Evolutionary conservation across 768 basidiomycete genomes (phyloP), one percentile per base, ranked within the genome.

Genomic region (Lactarius indigo): DNA sequence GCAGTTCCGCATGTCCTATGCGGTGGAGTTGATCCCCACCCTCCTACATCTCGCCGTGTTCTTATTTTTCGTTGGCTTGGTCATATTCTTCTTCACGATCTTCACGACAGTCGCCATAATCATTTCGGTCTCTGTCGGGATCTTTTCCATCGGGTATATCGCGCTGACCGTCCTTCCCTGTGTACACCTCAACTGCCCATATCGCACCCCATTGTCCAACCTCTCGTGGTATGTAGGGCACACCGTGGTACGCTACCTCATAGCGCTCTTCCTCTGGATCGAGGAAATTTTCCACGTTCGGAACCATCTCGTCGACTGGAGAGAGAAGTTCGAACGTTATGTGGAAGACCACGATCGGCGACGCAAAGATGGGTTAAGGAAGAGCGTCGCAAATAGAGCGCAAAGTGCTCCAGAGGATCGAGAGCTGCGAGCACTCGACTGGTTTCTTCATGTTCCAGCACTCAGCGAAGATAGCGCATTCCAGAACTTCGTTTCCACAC

Each of bases 1-100:
- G 26, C n/a, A 9, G 20, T 68, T 44, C 33, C 12, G 59, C n/a
- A 41, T 56, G 55, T 18, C 33, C 31, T 17, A 18, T 30, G 56
- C 61, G 9, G 64, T 69, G 26, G 64, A 69, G 33, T 12, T 20
- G 20, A 50, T 47, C 8, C 59, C 64, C 31, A 30, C 59, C 15
- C 64, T 68, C 42, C 64, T 68, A 6, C 68, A 68, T 37, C 28
- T 65, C 42, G 54, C 68, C 5, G 31, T 68, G 10, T 68, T 68
- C 57, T 41, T 69, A 15, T 69, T 70, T 57, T 60, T 68, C 52
- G 57, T 28, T 7, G 69, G 69, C 28, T 41, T 70, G 20, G 17
- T 57, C 13, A 44, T 52, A 4, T 63, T 69, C 59, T 42, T 70
- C 7, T 23, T 31, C n/a, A 39, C 67, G 13, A 41, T 60, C 35